Evolutionary conservation across 768 basidiomycete species (phyloP).

Genomic region (Goffeauzyma gilvescens): DNA sequence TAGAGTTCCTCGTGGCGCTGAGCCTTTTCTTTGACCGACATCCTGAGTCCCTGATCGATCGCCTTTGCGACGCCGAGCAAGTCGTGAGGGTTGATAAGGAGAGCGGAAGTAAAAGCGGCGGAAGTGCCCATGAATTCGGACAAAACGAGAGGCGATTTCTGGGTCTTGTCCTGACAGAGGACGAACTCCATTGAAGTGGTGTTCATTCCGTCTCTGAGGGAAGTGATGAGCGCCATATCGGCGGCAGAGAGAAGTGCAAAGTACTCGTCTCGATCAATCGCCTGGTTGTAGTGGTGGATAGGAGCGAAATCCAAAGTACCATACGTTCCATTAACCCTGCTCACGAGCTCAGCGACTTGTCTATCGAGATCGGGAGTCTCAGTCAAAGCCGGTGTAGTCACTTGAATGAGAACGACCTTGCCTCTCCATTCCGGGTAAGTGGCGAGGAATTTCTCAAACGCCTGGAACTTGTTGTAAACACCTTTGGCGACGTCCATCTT

Average conservation of each 20-base stretch:
- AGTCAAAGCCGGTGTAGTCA: slow-evolving; percentile 77
- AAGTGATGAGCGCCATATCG: slow-evolving; percentile 85
- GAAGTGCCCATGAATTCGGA: slow-evolving; percentile 98
- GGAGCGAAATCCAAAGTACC: slow-evolving; percentile 88
- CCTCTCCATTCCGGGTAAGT: slow-evolving; percentile 93
- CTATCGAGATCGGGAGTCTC: slow-evolving; percentile 87
- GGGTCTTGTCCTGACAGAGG: slow-evolving; percentile 71
- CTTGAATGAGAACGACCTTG: slow-evolving; percentile 51
- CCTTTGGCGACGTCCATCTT: slow-evolving; percentile 98
- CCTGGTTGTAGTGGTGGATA: slow-evolving; percentile 96
- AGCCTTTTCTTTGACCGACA: slow-evolving; percentile 58
- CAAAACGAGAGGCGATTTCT: slow-evolving; percentile 62
- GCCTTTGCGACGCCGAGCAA: slow-evolving; percentile 76
- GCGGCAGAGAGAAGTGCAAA: slow-evolving; percentile 84
- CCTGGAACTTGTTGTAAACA: slow-evolving; percentile 89
- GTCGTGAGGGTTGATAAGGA: slow-evolving; percentile 92
- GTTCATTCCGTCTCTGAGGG: slow-evolving; percentile 95
- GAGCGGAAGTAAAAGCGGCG: slow-evolving; percentile 68
- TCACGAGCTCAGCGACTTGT: slow-evolving; percentile 79
- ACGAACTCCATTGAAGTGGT: slow-evolving; percentile 97
- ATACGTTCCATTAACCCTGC: slow-evolving; percentile 87
- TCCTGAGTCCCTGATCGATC: slow-evolving; percentile 68
- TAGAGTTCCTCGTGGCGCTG: slow-evolving; percentile 54
- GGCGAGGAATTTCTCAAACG: slow-evolving; percentile 80
- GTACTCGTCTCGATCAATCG: slow-evolving; percentile 92